Base-by-base conservation (phyloP, 352 stramenopile genomes). In the Pythium pectinolyticum region DNA sequence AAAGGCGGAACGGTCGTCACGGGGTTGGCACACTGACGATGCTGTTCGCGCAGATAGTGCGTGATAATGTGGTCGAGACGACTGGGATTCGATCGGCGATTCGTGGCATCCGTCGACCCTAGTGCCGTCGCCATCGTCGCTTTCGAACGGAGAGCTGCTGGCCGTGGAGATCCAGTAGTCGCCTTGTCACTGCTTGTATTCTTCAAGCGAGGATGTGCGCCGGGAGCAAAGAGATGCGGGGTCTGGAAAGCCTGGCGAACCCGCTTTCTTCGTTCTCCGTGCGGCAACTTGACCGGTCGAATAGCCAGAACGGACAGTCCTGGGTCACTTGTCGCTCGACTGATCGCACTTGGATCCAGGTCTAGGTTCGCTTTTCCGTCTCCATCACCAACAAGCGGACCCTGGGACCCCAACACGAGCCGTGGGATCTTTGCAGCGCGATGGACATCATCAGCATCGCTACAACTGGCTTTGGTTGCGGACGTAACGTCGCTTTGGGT, bases 1-100 rank as follows among this genome's bases (percentile, higher is more conserved):
- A 97, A 94, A 19, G 87, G 86, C 0, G 89, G 89, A 2, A 96
- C 82, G 1, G 89, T 93, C 17, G 87, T 89, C 15, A 97, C 82
- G 28, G 89, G 89, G 39, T 95, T 93, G 0, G 83, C 59, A 51
- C 89, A 97, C 54, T 94, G 88, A 7, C 89, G 86, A 61, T 97
- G 89, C 63, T 97, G 89, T 45, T 95, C 86, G 54, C 87, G 80
- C 20, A 95, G 69, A 54, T 94, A 96, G 63, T 95, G 83, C 2
- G 79, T 90, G 35, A 96, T 93, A 41, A 97, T 94, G 27, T 82
- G 77, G 61, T 96, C 84, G 14, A 93, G 43, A 45, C 84, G 82
- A 61, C 78, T 93, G 30, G 59, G 37, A n/a, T 34, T 32, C 5
- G 45, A 20, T 43, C 20, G 37, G 2, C 31, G 28, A 25, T 10